Evolutionary conservation across 768 basidiomycete genomes (phyloP), one percentile per base, ranked within the genome.

Genomic region (Megacollybia marginata): DNA sequence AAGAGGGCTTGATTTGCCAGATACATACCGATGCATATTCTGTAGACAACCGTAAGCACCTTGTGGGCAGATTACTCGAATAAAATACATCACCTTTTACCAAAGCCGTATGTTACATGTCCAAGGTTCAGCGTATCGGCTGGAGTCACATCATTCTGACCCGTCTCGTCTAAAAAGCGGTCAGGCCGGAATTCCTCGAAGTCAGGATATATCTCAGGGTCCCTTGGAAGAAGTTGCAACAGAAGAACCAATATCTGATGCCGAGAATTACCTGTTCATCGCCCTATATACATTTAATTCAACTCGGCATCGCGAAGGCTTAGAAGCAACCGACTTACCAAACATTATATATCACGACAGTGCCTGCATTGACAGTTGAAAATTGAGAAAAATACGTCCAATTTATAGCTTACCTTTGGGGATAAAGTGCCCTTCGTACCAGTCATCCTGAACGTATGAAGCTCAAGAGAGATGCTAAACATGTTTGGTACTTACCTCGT

Each of bases 1-100:
- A 69, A 70, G 42, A 67, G 33, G n/a, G 62, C 59, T 12, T 61
- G 50, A 40, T 66, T 66, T 8, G 67, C 68, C 9, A 69, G 52
- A 48, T 69, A 56, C 33, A 59, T 54, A 11, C 68, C 68, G 18
- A 60, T 54, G 47, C 68, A 70, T 12, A 65, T 64, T n/a, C 63
- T 64, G 35, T 15, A 44, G 8, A 3, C 18, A 15, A 3, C 18
- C n/a, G n/a, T n/a, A n/a, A n/a, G n/a, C n/a, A n/a, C n/a, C n/a
- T n/a, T n/a, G n/a, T n/a, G n/a, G n/a, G n/a, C n/a, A n/a, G n/a
- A n/a, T n/a, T n/a, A n/a, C n/a, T n/a, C n/a, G 23, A 6, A 28
- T 28, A 28, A 28, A 28, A 28, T 28, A 28, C 4, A 28, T 3
- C 2, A 40, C 38, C 38, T 40, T 40, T 19, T 40, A 2, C 38